Conservation (phyloP, 2,329 filamentous ascomycete species). For the Ophiocordyceps camponoti-leonardi region DNA sequence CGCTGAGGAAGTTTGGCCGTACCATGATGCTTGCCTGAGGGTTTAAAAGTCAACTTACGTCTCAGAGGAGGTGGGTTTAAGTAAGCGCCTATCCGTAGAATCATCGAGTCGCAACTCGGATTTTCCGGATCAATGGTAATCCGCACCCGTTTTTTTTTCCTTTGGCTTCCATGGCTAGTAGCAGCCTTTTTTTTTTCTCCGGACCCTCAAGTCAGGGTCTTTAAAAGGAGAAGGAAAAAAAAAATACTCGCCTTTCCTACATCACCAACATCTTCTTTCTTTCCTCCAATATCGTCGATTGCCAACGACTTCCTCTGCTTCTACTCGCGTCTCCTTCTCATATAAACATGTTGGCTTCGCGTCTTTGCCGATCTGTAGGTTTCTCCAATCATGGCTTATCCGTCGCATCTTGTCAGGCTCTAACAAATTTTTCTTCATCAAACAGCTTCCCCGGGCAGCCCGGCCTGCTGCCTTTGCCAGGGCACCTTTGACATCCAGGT, state of each 20-base stretch:
- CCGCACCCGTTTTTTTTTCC: constrained; percentile 13
- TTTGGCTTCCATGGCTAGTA: constrained; percentile 22
- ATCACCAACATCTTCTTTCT: constrained; percentile 5
- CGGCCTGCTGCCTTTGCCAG: constrained; percentile 51
- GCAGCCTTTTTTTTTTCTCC: constrained; percentile 12
- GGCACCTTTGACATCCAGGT: constrained; percentile 54
- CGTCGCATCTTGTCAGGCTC: constrained; percentile 35
- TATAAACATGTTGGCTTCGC: constrained; percentile 51
- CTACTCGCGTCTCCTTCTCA: constrained; percentile 7
- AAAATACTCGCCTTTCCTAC: constrained; percentile 11
- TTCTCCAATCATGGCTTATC: constrained; percentile 51
- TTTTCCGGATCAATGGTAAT: background rate
- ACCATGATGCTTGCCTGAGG: too few relatives aligned
- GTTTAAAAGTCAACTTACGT: too few relatives aligned
- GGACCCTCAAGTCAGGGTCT: background rate
- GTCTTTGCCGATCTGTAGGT: constrained; percentile 61
- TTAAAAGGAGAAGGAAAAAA: constrained; percentile 11
- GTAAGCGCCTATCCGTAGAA: too few relatives aligned
- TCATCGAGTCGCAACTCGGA: background rate
- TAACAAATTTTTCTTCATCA: constrained; percentile 6
- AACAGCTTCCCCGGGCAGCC: constrained; percentile 62
- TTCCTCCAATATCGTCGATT: constrained; percentile 1
- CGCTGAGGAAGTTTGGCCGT: too few relatives aligned
- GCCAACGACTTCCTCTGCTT: constrained; percentile 3
- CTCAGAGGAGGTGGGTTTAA: too few relatives aligned